Conservation (phyloP, 169 alveolate species). For the Perkinsus marinus region DNA sequence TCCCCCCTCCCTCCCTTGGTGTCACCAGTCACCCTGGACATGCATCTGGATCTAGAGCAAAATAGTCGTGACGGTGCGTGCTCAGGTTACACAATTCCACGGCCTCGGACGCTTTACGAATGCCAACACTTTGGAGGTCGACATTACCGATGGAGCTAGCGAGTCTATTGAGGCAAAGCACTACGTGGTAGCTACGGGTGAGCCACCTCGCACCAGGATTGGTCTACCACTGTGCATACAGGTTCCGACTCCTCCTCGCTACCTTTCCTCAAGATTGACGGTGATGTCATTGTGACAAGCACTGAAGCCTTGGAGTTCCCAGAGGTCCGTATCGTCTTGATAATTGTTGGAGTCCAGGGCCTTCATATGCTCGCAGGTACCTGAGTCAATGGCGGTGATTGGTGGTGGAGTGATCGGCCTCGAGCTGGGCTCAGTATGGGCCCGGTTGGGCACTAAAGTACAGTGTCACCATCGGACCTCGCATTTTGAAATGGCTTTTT, state of each 20-base stretch:
- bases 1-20: too few species aligned
- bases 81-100: not conserved
- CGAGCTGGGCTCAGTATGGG: conserved; percentile 88
- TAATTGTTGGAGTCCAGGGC: too few species aligned
- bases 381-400: conserved; percentile 73
- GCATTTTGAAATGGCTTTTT: too few species aligned
- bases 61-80: too few species aligned
- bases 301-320: conserved; percentile 57
- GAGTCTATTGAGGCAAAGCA: conserved; percentile 49
- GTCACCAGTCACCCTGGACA: too few species aligned
- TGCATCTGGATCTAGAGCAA: too few species aligned
- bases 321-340: too few species aligned
- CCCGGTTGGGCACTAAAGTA: conserved; percentile 73
- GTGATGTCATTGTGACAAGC: conserved; percentile 50
- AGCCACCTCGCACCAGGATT: not conserved
- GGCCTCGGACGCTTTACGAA: conserved; percentile 17
- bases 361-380: conserved; percentile 49
- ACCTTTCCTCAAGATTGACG: conserved; percentile 64
- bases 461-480: too few species aligned
- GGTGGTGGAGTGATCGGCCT: conserved; percentile 99
- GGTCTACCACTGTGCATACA: not conserved
- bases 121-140: conserved; percentile 30
- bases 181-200: conserved; percentile 78
- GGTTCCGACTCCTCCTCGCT: conserved; percentile 74
- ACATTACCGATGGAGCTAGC: conserved; percentile 24